These are phyloP conservation scores for Pseudisothecium myosuroides DNA, from an alignment of 225 moss, liverwort and hornwort genomes.

Conservation along the genomic window DNA sequence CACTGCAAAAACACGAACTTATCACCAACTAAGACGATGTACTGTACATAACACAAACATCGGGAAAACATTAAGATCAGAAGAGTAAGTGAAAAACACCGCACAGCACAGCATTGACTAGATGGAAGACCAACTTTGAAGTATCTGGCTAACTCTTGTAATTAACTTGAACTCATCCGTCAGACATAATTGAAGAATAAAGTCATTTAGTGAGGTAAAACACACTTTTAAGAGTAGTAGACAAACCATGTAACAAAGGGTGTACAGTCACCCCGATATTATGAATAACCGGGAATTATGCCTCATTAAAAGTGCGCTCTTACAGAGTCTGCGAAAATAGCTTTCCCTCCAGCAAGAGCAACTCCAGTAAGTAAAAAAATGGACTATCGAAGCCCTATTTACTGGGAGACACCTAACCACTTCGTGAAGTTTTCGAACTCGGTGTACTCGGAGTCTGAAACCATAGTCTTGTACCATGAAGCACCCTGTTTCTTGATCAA, in stretches of 20 bases:
- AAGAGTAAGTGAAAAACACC: background rate
- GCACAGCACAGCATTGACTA: background rate
- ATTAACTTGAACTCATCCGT: background rate
- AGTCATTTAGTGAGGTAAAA: background rate
- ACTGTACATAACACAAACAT: background rate
- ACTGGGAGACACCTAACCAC: slow-evolving; percentile 85
- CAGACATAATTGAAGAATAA: background rate
- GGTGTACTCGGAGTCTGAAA: slow-evolving; percentile 78
- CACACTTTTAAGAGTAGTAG: background rate
- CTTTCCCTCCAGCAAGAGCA: background rate
- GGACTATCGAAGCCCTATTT: background rate
- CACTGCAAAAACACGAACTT: background rate
- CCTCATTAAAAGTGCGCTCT: slow-evolving; percentile 3
- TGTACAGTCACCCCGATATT: background rate
- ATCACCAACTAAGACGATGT: background rate
- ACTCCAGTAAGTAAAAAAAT: slow-evolving; percentile 1
- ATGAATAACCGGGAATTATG: background rate
- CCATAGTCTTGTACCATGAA: slow-evolving; percentile 85
- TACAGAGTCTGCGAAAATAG: background rate
- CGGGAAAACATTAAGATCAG: background rate
- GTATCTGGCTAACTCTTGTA: background rate
- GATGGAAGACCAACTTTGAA: background rate
- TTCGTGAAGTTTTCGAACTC: slow-evolving; percentile 83
- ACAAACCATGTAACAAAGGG: slow-evolving; percentile 3
- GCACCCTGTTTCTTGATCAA: slow-evolving; percentile 68